Base-by-base conservation (phyloP, 1,284 basidiomycete genomes). In the Rhodotorula sp. region DNA sequence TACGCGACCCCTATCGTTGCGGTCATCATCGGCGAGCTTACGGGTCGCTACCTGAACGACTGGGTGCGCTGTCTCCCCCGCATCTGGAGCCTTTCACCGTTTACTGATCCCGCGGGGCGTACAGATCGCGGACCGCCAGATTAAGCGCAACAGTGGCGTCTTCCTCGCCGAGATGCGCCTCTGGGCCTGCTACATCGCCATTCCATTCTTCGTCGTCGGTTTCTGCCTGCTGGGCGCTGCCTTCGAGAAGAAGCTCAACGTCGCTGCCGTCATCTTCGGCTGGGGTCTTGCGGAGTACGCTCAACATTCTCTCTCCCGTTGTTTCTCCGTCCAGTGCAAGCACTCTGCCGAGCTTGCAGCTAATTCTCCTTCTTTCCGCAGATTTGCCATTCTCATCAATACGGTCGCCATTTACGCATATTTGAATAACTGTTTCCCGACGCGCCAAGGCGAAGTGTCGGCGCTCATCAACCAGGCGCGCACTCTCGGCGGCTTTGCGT, bases 81-180 rank as follows among this genome's bases (percentile, higher is more conserved):
- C 3, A n/a, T 15, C 6, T 2, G 13, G n/a, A n/a, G n/a, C n/a
- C n/a, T n/a, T n/a, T n/a, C n/a, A n/a, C n/a, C n/a, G n/a, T n/a
- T n/a, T n/a, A n/a, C 19, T 37, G 48, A 51, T 6, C 6, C 13
- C 15, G 1, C 21, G 3, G 3, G 6, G 13, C 25, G 10, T n/a
- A 17, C 46, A 54, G 83, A 85, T 90, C 56, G 87, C 87, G 84
- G 85, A 85, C 71, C 57, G 80, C n/a, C 84, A 82, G 64, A 86
- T 89, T 75, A 82, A 84, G 60, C 82, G 86, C 29, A 88, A 89
- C 79, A 83, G 84, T 0, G 89, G 89, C 73, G 87, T 91, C 46
- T 90, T 90, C 80, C 86, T 88, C 76, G 88, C 90, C 8, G 89
- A 90, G 79, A 85, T 81, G 75, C 87, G 89, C 53, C 82, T 90